Conservation (phyloP, 805 yeast species). For the Yarrowia sp. region DNA sequence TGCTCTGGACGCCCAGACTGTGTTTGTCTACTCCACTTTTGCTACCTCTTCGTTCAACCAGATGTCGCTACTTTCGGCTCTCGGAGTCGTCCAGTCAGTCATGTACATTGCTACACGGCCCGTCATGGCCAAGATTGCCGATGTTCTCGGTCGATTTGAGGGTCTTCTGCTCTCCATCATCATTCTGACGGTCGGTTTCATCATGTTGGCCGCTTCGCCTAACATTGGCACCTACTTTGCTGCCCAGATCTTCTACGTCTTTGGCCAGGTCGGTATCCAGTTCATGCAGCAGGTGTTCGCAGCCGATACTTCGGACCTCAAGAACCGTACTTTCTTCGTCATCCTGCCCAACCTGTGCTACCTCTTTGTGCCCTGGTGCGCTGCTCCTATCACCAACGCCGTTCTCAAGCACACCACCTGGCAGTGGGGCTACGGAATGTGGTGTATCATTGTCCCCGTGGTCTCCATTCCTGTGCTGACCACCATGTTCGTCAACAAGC, state of each 20-base stretch:
- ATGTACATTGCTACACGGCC: constrained; percentile 53
- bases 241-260: constrained; percentile 52
- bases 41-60: constrained; percentile 54
- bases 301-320: constrained; percentile 53
- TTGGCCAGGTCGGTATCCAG: constrained; percentile 53
- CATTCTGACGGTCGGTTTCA: constrained; percentile 51
- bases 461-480: constrained; percentile 36
- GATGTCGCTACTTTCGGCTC: constrained; percentile 54
- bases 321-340: constrained; percentile 52
- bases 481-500: constrained; percentile 32
- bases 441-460: constrained; percentile 57
- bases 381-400: constrained; percentile 46
- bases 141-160: constrained; percentile 54
- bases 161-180: constrained; percentile 50
- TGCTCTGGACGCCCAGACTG: constrained; percentile 34
- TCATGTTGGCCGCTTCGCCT: constrained; percentile 52
- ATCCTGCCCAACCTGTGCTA: constrained; percentile 51
- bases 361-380: constrained; percentile 55
- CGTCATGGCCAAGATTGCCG: constrained; percentile 54
- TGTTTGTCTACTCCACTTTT: constrained; percentile 47
- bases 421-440: constrained; percentile 64
- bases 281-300: constrained; percentile 51
- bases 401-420: constrained; percentile 52
- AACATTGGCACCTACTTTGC: constrained; percentile 51
- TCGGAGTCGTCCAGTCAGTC: constrained; percentile 53